Evolutionary conservation across 352 stramenopile species (phyloP).

Genomic region (Phytophthora foliorum): DNA sequence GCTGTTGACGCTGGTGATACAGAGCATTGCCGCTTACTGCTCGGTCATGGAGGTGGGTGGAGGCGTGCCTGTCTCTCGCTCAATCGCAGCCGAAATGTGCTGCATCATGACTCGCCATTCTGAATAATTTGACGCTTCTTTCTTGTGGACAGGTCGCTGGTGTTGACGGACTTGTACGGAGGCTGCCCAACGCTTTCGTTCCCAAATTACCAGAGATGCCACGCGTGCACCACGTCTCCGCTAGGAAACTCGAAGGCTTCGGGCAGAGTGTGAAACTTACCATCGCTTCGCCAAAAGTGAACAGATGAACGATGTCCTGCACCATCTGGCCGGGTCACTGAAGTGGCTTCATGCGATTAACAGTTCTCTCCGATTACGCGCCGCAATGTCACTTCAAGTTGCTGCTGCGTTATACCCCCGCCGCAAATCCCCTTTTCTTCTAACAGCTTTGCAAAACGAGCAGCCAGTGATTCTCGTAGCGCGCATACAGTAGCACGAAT

Average conservation of each 20-base stretch:
- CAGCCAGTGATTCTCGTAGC: conserved; percentile 3
- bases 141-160: conserved; percentile 10
- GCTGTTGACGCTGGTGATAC: conserved; percentile 6
- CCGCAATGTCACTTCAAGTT: neutral
- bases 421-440: conserved; percentile 5
- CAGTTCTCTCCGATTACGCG: neutral
- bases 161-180: conserved; percentile 4
- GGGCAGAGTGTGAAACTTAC: conserved; percentile 4
- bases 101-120: conserved; percentile 23
- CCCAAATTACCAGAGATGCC: conserved; percentile 15
- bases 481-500: conserved; percentile 4
- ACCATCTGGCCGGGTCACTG: neutral
- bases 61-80: neutral
- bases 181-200: conserved; percentile 5
- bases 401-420: neutral
- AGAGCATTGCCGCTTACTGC: conserved; percentile 8
- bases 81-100: conserved; percentile 9
- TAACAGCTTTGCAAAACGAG: neutral
- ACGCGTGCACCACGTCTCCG: conserved; percentile 8
- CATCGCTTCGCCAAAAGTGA: conserved; percentile 6
- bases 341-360: neutral
- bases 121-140: conserved; percentile 23
- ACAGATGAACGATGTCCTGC: neutral
- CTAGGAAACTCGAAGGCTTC: conserved; percentile 5
- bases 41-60: conserved; percentile 12